phyloP scores from a whole-genome alignment of 169 alveolate genomes.

The Eimeria necatrix region DNA sequence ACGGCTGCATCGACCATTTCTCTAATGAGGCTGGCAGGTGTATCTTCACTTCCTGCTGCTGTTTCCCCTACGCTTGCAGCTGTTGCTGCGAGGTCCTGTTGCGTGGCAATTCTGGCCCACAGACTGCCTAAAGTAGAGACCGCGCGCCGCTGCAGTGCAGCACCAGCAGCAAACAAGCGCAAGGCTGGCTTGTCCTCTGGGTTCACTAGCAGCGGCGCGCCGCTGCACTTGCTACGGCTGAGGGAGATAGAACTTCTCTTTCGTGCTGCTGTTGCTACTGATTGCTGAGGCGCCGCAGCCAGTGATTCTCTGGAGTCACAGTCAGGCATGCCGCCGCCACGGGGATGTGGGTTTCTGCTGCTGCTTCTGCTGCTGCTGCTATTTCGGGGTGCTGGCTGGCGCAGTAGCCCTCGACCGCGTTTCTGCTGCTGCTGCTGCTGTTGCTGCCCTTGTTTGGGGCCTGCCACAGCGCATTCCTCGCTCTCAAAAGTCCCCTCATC shows the following conservation, averaged over 20 bases:
- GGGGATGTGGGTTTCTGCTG: neutral
- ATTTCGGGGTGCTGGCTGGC: constrained; percentile 47
- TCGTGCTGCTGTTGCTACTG: constrained; percentile 33
- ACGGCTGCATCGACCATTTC: constrained; percentile 54
- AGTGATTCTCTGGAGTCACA: neutral
- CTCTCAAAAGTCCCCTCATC: neutral
- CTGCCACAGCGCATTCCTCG: neutral
- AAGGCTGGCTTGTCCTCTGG: constrained; percentile 32
- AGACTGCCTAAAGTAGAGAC: constrained; percentile 32
- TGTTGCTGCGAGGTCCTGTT: neutral
- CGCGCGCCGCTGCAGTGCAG: constrained; percentile 56
- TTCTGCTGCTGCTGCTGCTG: constrained; percentile 39
- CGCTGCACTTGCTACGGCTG: constrained; percentile 49
- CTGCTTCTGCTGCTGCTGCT: constrained; percentile 41
- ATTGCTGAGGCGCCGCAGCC: constrained; percentile 7
- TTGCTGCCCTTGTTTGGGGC: constrained; percentile 28
- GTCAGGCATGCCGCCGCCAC: neutral
- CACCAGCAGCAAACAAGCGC: constrained; percentile 29
- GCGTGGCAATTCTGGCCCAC: constrained; percentile 22
- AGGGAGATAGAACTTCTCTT: constrained; percentile 20
- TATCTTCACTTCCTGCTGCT: neutral
- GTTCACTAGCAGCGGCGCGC: neutral
- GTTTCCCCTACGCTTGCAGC: neutral
- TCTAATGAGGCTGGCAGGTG: constrained; percentile 33
- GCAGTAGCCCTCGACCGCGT: constrained; percentile 11